phyloP scores from a whole-genome alignment of 2,329 filamentous ascomycete genomes.

The Aspergillus amoenus region DNA sequence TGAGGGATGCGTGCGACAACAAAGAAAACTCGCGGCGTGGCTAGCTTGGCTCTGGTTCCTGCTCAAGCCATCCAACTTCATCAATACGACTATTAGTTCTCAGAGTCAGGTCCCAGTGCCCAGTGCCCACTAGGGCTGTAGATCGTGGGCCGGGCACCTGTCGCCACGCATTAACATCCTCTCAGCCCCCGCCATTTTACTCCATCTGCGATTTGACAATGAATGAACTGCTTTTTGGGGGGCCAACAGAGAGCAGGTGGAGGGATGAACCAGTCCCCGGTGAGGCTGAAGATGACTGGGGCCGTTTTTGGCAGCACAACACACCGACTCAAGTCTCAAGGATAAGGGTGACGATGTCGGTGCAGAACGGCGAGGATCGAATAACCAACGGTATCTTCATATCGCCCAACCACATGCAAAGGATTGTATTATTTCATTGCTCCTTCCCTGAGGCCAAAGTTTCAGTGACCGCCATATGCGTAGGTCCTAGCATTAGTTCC shows the following conservation, averaged over 20 bases:
- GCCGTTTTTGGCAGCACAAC: not conserved
- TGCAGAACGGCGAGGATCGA: not conserved
- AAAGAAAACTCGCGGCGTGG: slow-evolving; percentile 11
- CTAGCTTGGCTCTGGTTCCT: slow-evolving; percentile 20
- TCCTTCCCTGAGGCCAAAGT: slow-evolving; percentile 1
- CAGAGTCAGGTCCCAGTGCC: not conserved
- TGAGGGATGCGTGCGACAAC: not conserved
- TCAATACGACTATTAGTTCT: slow-evolving; percentile 10
- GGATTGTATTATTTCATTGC: not conserved
- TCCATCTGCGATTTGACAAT: not conserved
- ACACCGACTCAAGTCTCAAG: not conserved
- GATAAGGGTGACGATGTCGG: not conserved
- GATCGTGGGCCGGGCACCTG: slow-evolving; percentile 14
- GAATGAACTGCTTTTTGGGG: not conserved
- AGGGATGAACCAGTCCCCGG: not conserved
- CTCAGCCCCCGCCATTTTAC: not conserved
- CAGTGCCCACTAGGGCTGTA: slow-evolving; percentile 1
- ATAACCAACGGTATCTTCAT: slow-evolving; percentile 3
- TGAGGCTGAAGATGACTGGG: not conserved
- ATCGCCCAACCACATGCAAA: slow-evolving; percentile 6
- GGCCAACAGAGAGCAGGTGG: not conserved
- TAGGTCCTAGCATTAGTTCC: not conserved
- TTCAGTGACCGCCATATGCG: slow-evolving; percentile 7
- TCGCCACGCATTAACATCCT: not conserved
- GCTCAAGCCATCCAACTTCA: slow-evolving; percentile 20